These are phyloP conservation scores for Populus tremula DNA, from an alignment of 345 rosid species.

Conservation along the genomic window DNA sequence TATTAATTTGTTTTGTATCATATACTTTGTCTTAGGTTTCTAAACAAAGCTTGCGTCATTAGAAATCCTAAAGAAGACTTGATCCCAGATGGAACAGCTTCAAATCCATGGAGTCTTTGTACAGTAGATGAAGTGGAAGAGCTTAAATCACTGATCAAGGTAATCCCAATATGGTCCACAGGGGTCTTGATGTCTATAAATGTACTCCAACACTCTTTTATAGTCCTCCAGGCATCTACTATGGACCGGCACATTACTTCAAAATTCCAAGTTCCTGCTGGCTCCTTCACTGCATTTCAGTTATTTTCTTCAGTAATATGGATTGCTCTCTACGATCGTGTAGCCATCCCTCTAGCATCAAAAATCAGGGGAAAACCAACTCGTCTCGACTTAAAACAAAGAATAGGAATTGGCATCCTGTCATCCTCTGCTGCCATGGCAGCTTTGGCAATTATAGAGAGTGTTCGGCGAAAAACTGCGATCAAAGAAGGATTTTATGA, in stretches of 20 bases:
- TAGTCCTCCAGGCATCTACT: conserved; percentile 53
- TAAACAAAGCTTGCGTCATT: conserved; percentile 68
- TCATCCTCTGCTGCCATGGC: conserved; percentile 25
- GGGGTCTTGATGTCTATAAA: conserved; percentile 64
- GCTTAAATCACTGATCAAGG: conserved; percentile 64
- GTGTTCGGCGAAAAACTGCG: conserved; percentile 21
- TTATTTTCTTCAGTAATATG: conserved; percentile 26
- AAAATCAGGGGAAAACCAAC: too few relatives aligned
- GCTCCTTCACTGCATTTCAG: conserved; percentile 35
- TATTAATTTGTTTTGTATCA: too few relatives aligned
- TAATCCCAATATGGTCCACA: conserved; percentile 66
- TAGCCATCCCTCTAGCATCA: conserved; percentile 29
- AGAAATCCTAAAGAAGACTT: conserved; percentile 48
- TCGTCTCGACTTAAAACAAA: neutral
- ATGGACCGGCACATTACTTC: conserved; percentile 47
- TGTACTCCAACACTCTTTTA: conserved; percentile 56
- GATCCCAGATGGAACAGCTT: conserved; percentile 56
- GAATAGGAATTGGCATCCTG: conserved; percentile 43
- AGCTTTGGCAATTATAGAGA: conserved; percentile 36
- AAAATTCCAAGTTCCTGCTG: conserved; percentile 46
- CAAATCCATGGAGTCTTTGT: conserved; percentile 72
- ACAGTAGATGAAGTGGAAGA: conserved; percentile 79
- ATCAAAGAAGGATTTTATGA: conserved; percentile 24
- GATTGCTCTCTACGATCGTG: conserved; percentile 39
- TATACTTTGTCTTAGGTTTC: conserved; percentile 39